phyloP scores from a whole-genome alignment of 2,329 filamentous ascomycete genomes.

The Alternaria longipes region DNA sequence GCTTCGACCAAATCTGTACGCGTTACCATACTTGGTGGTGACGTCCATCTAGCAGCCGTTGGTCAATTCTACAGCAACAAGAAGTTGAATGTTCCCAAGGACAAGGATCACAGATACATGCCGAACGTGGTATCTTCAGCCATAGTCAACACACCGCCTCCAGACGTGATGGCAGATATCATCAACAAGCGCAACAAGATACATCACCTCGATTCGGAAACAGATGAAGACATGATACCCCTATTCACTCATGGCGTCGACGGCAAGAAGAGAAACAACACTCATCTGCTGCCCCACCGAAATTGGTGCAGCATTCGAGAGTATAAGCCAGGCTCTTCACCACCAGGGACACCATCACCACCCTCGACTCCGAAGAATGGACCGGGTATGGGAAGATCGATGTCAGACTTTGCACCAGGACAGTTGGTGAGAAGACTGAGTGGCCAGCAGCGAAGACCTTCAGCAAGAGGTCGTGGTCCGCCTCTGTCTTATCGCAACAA shows the following conservation, averaged over 20 bases:
- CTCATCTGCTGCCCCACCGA: conserved; percentile 82
- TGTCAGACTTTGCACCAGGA: conserved; percentile 51
- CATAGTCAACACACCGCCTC: conserved; percentile 90
- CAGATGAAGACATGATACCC: conserved; percentile 95
- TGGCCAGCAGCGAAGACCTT: conserved; percentile 35
- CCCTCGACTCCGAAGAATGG: conserved; percentile 40
- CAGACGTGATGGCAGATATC: conserved; percentile 86
- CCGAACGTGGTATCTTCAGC: conserved; percentile 93
- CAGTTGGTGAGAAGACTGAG: conserved; percentile 56
- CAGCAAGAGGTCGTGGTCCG: conserved; percentile 42
- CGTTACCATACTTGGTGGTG: conserved; percentile 90
- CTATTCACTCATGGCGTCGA: conserved; percentile 91
- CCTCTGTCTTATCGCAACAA: conserved; percentile 52
- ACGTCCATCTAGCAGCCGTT: conserved; percentile 90
- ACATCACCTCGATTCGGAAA: conserved; percentile 72
- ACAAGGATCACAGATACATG: conserved; percentile 96
- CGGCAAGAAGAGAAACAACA: conserved; percentile 89
- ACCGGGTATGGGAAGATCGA: conserved; percentile 36
- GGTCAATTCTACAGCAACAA: conserved; percentile 96
- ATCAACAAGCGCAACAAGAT: conserved; percentile 91
- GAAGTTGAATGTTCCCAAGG: conserved; percentile 76
- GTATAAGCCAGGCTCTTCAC: conserved; percentile 80
- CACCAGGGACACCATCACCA: conserved; percentile 68
- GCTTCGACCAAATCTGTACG: conserved; percentile 92
- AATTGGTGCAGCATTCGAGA: conserved; percentile 96